Evolutionary conservation across 805 yeast species (phyloP).

Genomic region (Lachancea kluyveri): DNA sequence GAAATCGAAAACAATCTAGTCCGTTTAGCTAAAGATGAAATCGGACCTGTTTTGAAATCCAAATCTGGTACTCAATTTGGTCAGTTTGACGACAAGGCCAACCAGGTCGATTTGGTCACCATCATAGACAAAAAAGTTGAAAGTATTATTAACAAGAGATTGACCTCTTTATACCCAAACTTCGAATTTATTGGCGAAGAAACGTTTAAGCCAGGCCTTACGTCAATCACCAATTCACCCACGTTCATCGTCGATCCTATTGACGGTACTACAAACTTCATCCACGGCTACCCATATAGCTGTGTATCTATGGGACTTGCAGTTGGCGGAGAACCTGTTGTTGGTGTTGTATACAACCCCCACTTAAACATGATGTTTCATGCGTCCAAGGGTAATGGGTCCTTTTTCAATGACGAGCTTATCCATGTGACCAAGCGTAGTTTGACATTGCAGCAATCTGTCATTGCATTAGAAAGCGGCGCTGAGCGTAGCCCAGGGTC

Average conservation of each 20-base stretch:
- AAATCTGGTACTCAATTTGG: constrained; percentile 25
- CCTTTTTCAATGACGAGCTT: constrained; percentile 41
- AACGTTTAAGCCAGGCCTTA: constrained; percentile 43
- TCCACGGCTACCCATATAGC: constrained; percentile 55
- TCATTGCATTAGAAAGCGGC: constrained; percentile 58
- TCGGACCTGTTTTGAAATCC: constrained; percentile 24
- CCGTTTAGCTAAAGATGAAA: constrained; percentile 17
- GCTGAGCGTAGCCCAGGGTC: constrained; percentile 50
- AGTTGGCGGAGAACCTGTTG: constrained; percentile 40
- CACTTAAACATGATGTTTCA: constrained; percentile 45
- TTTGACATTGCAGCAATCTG: constrained; percentile 43
- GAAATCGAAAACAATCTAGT: constrained; percentile 21
- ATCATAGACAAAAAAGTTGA: constrained; percentile 55
- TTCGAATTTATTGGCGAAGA: constrained; percentile 59
- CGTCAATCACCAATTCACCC: constrained; percentile 44
- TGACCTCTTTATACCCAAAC: constrained; percentile 37
- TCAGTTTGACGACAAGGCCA: constrained; percentile 49
- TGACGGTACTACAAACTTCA: constrained; percentile 62
- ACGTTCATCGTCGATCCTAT: constrained; percentile 62
- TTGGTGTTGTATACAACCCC: constrained; percentile 66
- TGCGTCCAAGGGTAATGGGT: constrained; percentile 51
- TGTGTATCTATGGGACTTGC: constrained; percentile 59
- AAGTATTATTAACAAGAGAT: constrained; percentile 23
- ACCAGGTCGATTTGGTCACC: constrained; percentile 58
- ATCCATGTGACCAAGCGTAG: constrained; percentile 31